Percentiles rank a stretch among this genome's conserved stretches.
Conservation (phyloP, 768 basidiomycete genomes). For the Tulasnella sp. region DNA sequence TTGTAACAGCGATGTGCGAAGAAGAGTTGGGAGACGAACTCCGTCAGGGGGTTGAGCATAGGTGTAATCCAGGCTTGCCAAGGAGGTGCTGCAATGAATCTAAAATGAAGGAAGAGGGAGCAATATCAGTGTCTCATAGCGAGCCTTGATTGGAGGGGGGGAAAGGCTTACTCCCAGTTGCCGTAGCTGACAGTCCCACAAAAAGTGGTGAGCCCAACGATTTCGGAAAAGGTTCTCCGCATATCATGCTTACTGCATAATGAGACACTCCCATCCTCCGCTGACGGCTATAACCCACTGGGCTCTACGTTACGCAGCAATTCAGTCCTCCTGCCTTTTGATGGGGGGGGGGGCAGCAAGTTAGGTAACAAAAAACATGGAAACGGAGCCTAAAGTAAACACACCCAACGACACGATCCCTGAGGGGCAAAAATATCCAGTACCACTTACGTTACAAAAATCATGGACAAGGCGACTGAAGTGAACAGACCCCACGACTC, state of each 20-base stretch:
- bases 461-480: neutral
- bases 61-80: constrained; percentile 17
- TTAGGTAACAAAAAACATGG: neutral
- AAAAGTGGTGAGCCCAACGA: neutral
- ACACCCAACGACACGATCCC: neutral
- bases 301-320: neutral
- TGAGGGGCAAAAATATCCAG: neutral
- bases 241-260: neutral
- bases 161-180: neutral
- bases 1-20: constrained; percentile 14
- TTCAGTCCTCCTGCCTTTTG: neutral
- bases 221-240: too few species aligned
- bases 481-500: neutral
- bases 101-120: neutral
- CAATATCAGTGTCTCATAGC: neutral
- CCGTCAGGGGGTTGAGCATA: neutral
- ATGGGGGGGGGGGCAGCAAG: too few species aligned
- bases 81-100: neutral
- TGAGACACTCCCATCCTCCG: neutral
- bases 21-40: neutral
- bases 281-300: neutral
- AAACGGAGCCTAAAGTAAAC: neutral
- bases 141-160: too few species aligned
- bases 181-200: neutral
- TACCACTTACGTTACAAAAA: neutral